Evolutionary conservation across 2,329 filamentous ascomycete species (phyloP).

Genomic region (Microdochium trichocladiopsis): DNA sequence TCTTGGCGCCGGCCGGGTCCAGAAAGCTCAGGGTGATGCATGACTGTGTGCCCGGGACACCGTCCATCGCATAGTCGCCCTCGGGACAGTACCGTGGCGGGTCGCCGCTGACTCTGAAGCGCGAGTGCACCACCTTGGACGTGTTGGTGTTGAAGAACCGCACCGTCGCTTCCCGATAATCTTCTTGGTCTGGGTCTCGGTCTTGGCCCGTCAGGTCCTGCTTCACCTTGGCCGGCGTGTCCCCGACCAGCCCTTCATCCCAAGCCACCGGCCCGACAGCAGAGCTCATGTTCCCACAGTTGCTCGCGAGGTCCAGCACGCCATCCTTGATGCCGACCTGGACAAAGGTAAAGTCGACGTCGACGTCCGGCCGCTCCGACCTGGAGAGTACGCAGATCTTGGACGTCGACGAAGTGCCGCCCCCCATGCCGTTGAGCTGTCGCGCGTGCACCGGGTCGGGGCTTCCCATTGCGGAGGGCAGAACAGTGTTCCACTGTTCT

Average conservation of each 20-base stretch:
- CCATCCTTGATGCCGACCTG: constrained; percentile 46
- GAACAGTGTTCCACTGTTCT: constrained; percentile 19
- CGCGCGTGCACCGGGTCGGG: constrained; percentile 53
- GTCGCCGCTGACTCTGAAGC: constrained; percentile 23
- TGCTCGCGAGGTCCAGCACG: constrained; percentile 47
- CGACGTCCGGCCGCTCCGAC: constrained; percentile 27
- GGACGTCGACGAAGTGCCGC: constrained; percentile 28
- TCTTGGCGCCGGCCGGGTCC: constrained; percentile 31
- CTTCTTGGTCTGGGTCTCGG: not conserved
- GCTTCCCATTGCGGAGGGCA: constrained; percentile 19
- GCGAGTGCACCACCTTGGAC: constrained; percentile 24
- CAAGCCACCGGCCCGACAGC: constrained; percentile 52
- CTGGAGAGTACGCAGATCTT: constrained; percentile 63
- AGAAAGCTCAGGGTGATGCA: constrained; percentile 29
- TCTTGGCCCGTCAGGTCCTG: constrained; percentile 17
- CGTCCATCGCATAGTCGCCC: constrained; percentile 30
- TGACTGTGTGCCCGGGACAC: constrained; percentile 27
- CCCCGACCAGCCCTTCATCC: constrained; percentile 39
- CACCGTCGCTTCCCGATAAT: constrained; percentile 13
- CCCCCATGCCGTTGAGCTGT: constrained; percentile 59
- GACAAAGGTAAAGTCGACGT: constrained; percentile 28
- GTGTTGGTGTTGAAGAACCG: constrained; percentile 25
- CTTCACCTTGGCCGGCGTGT: not conserved
- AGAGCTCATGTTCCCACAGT: constrained; percentile 54
- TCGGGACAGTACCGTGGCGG: constrained; percentile 15